These are phyloP conservation scores for Trapa incisa DNA, from an alignment of 345 rosid species.

Conservation along the genomic window DNA sequence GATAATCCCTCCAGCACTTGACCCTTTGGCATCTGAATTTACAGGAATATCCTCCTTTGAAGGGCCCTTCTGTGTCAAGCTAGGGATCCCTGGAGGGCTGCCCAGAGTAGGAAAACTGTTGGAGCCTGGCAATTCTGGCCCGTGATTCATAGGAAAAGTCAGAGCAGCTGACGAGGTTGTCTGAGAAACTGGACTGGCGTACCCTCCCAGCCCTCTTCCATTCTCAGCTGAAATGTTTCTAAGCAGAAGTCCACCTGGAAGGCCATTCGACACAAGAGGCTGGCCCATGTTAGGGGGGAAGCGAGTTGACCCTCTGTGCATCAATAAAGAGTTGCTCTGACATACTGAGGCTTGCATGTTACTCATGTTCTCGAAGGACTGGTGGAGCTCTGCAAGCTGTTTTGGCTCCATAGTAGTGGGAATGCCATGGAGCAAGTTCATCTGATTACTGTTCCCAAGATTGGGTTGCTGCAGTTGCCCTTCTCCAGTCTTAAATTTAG, in stretches of 20 bases:
- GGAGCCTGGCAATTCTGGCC: constrained; percentile 27
- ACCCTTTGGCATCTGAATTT: constrained; percentile 39
- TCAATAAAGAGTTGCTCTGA: constrained; percentile 31
- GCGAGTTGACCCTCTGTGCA: constrained; percentile 42
- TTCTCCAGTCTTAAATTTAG: constrained; percentile 53
- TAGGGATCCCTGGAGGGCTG: constrained; percentile 38
- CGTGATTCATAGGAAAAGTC: constrained; percentile 38
- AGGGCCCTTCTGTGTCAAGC: constrained; percentile 25
- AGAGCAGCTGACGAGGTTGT: constrained; percentile 21
- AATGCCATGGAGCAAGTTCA: constrained; percentile 38
- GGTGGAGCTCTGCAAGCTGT: constrained; percentile 31
- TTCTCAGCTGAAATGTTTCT: constrained; percentile 44
- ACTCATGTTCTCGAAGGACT: constrained; percentile 20
- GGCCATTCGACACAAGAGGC: constrained; percentile 36
- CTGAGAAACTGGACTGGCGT: constrained; percentile 14
- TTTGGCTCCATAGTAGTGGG: constrained; percentile 37
- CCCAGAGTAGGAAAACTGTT: constrained; percentile 49
- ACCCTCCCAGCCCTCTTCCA: constrained; percentile 37
- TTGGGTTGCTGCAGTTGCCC: constrained; percentile 49
- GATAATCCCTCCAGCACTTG: constrained; percentile 27
- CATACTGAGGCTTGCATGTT: constrained; percentile 21
- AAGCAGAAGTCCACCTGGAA: constrained; percentile 25
- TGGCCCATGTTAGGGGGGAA: constrained; percentile 43
- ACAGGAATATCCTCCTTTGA: constrained; percentile 45
- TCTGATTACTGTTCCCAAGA: constrained; percentile 37